phyloP scores from a whole-genome alignment of 75 land plant genomes.

The Pseudotsuga menziesii region DNA sequence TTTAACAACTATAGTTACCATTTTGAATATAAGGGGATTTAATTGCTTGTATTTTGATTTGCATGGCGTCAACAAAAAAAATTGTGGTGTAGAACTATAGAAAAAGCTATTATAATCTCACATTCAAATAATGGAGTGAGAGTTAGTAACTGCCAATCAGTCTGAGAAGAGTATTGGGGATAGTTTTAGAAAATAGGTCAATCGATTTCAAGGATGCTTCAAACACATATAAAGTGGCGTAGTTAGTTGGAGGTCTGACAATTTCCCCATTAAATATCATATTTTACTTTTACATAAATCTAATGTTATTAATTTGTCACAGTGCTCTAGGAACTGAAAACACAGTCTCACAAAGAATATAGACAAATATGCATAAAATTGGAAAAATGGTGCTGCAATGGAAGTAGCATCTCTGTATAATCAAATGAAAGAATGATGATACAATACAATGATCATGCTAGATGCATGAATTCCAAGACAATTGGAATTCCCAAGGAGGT shows the following conservation, averaged over 20 bases:
- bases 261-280: background rate
- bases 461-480: no score
- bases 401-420: no score
- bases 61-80: background rate
- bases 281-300: background rate
- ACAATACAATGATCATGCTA: no score
- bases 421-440: no score
- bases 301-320: background rate
- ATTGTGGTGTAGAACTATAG: slow-evolving; percentile 36
- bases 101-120: slow-evolving; percentile 32
- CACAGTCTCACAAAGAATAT: no score
- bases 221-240: slow-evolving; percentile 38
- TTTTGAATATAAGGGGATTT: background rate
- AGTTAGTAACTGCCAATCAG: slow-evolving; percentile 63
- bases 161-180: slow-evolving; percentile 62
- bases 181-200: slow-evolving; percentile 57
- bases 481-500: no score
- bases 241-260: slow-evolving; percentile 67
- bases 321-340: no score
- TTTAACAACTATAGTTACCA: background rate
- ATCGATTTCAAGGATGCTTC: slow-evolving; percentile 51
- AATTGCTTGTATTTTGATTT: background rate
- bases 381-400: no score
- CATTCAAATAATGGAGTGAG: slow-evolving; percentile 45
- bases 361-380: no score